Evolutionary conservation across 2,329 filamentous ascomycete genomes (phyloP).

Genomic region (Trichoderma sp.): DNA sequence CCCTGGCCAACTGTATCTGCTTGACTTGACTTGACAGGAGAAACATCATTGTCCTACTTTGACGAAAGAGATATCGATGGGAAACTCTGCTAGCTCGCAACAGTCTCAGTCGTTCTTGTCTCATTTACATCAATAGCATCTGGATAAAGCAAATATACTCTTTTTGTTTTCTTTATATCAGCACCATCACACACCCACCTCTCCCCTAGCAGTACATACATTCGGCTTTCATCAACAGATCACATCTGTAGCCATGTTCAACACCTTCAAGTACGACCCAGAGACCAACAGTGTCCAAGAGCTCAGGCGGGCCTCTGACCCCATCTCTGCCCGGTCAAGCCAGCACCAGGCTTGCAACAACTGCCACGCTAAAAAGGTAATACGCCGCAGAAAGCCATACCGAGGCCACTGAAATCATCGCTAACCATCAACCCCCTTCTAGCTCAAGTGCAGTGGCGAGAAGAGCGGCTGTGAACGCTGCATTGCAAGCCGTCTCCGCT

Average conservation of each 20-base stretch:
- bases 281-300: slow-evolving; percentile 43
- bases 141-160: background rate
- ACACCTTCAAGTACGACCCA: slow-evolving; percentile 44
- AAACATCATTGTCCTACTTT: background rate
- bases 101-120: background rate
- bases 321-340: slow-evolving; percentile 42
- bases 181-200: background rate
- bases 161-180: slow-evolving; percentile 1
- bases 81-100: slow-evolving; percentile 2
- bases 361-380: slow-evolving; percentile 45
- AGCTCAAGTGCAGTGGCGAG: slow-evolving; percentile 44
- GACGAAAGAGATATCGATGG: background rate
- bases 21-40: background rate
- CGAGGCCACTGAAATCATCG: background rate
- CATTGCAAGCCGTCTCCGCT: slow-evolving; percentile 34
- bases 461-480: slow-evolving; percentile 43
- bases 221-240: background rate
- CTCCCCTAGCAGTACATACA: background rate
- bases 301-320: slow-evolving; percentile 41
- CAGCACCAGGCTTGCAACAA: slow-evolving; percentile 44
- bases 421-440: background rate
- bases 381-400: background rate
- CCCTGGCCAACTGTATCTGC: background rate
- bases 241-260: slow-evolving; percentile 36
- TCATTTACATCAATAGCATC: slow-evolving; percentile 12